Percentiles rank a stretch among this genome's conserved stretches.
These are phyloP conservation scores for Fusarium subglutinans DNA, from an alignment of 2,329 filamentous ascomycete species.

Conservation along the genomic window DNA sequence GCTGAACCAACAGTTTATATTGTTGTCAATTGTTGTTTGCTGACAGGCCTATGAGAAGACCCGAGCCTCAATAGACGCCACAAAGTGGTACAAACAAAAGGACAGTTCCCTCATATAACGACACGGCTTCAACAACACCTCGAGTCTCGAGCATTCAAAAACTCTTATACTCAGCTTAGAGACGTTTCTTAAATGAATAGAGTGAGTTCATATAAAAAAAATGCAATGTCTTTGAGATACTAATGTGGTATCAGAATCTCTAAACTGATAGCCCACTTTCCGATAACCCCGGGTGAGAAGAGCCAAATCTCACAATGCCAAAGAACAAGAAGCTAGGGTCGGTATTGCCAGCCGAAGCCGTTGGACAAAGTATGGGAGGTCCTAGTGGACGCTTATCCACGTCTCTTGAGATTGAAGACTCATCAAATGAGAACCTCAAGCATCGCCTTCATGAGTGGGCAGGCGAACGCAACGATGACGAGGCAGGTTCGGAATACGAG, in stretches of 20 bases:
- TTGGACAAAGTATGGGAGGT: constrained; percentile 38
- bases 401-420: constrained; percentile 39
- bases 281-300: background rate
- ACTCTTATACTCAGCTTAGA: background rate
- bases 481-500: constrained; percentile 62
- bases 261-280: background rate
- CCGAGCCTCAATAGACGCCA: constrained; percentile 34
- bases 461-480: constrained; percentile 51
- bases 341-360: constrained; percentile 24
- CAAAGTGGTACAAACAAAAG: constrained; percentile 23
- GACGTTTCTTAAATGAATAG: background rate
- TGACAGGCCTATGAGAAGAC: background rate
- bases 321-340: constrained; percentile 9
- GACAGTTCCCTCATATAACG: constrained; percentile 2
- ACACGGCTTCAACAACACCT: background rate
- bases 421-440: constrained; percentile 38
- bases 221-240: background rate
- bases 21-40: background rate
- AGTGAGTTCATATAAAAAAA: background rate
- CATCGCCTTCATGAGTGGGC: constrained; percentile 54
- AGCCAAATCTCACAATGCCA: constrained; percentile 4
- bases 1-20: background rate
- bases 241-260: background rate
- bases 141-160: background rate
- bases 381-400: constrained; percentile 42